Evolutionary conservation across 768 basidiomycete species (phyloP), one percentile per base, ranked within the genome.

Genomic region (Podaxis mareebaensis): DNA sequence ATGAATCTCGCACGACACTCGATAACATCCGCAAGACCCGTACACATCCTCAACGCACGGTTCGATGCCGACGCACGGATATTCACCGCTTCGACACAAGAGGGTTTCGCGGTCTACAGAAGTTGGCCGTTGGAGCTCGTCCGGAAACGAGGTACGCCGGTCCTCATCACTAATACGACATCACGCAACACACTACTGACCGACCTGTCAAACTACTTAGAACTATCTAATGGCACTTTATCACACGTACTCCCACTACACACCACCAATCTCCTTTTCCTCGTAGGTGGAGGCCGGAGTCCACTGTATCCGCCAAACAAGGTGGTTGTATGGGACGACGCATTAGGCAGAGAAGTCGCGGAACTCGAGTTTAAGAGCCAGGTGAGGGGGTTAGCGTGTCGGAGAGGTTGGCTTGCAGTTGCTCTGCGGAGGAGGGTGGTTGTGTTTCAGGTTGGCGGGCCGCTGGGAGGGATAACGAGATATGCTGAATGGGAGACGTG

Each of bases 221-320:
- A 94, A 73, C 79, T 95, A 60, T 82, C 83, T 13, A 89, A 89
- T 42, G 93, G 93, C 30, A 94, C 93, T 2, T 79, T 95, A 1
- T 78, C 89, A n/a, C 81, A 84, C 26, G 90, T 85, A 17, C 82
- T 92, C 13, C 94, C 94, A 2, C 77, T 93, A 60, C 92, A 95
- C 70, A 83, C 87, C 11, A 88, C 92, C 11, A 93, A 92, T 64
- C 78, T 96, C 22, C 79, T 95, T 54, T 94, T 95, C 74, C 86
- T 96, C 53, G 80, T 95, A 60, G 94, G 94, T 54, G 94, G 94
- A 51, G 93, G 94, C 42, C 84, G 88, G 60, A 94, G 91, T 73
- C 94, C 94, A 33, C 83, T 90, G 10, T 96, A 95, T 75, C 91
- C 95, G 30, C 91, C 90, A 30, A 96, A 96, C 77, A 96, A 96